Percentiles rank a stretch among this genome's conserved stretches.
Conservation (phyloP, 495 filamentous ascomycete species). For the Xylaria nigripes region DNA sequence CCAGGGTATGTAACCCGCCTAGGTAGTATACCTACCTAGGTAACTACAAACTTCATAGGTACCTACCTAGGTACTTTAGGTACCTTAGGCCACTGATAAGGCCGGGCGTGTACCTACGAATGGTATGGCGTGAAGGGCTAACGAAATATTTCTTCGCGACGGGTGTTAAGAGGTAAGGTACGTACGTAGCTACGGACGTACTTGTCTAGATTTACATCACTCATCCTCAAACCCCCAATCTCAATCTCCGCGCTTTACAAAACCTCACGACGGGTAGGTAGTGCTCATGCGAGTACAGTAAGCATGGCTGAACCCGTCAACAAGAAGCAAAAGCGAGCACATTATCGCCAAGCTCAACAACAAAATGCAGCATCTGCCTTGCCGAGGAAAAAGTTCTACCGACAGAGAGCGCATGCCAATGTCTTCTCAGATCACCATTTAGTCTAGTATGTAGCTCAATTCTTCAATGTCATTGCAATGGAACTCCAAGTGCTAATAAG, state of each 20-base stretch:
- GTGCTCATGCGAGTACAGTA: not conserved
- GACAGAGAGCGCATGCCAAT: slow-evolving; percentile 94
- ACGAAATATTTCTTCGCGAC: not conserved
- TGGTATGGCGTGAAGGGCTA: no score
- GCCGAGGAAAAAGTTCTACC: slow-evolving; percentile 89
- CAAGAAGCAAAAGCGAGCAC: slow-evolving; percentile 66
- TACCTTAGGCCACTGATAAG: no score
- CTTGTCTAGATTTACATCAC: not conserved
- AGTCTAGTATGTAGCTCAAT: slow-evolving; percentile 59
- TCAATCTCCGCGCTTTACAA: not conserved
- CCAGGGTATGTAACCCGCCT: no score
- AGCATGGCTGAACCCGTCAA: slow-evolving; percentile 46
- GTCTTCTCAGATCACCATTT: slow-evolving; percentile 90
- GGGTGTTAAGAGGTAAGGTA: no score
- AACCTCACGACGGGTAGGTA: not conserved
- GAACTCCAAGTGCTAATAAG: slow-evolving; percentile 5
- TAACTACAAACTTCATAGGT: no score
- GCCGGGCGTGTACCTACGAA: no score
- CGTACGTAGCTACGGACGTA: no score
- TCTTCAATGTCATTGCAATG: not conserved
- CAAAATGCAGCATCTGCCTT: slow-evolving; percentile 40
- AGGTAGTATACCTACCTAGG: no score
- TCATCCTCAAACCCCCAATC: not conserved
- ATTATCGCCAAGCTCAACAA: slow-evolving; percentile 51
- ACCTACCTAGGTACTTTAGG: no score